Percentiles rank a stretch among this genome's conserved stretches.
phyloP scores from a whole-genome alignment of 176 grass and related monocot species.

The Olyra latifolia region DNA sequence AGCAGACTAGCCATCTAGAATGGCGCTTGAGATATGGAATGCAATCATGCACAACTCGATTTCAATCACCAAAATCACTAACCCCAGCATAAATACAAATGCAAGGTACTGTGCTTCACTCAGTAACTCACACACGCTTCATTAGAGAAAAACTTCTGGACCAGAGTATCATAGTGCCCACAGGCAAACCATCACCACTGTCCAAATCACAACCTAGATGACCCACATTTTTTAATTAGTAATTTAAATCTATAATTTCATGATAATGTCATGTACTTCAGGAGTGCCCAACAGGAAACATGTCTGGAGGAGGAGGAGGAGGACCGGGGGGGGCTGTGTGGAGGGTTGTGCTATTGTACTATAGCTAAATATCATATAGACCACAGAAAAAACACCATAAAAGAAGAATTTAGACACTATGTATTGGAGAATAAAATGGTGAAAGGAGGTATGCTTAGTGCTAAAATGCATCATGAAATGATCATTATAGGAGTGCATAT shows the following conservation, averaged over 20 bases:
- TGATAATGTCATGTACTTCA: neutral
- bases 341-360: neutral
- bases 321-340: too few relatives aligned
- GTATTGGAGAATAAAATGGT: neutral
- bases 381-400: neutral
- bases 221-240: neutral
- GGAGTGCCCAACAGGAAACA: neutral
- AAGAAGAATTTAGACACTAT: neutral
- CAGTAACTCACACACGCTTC: neutral
- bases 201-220: neutral
- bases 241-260: neutral
- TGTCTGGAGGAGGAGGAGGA: too few relatives aligned
- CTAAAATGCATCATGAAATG: neutral
- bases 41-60: neutral
- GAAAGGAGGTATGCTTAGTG: neutral
- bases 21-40: neutral
- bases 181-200: neutral
- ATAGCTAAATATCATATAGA: neutral
- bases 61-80: constrained; percentile 3
- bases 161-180: neutral
- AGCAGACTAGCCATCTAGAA: neutral
- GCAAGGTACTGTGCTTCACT: neutral
- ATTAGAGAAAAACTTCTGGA: neutral
- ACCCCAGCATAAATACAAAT: neutral
- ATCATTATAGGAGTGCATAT: neutral